Percentiles rank a stretch among this genome's conserved stretches.
phyloP scores from a whole-genome alignment of 768 basidiomycete species.

The Pleurotus platypus region DNA sequence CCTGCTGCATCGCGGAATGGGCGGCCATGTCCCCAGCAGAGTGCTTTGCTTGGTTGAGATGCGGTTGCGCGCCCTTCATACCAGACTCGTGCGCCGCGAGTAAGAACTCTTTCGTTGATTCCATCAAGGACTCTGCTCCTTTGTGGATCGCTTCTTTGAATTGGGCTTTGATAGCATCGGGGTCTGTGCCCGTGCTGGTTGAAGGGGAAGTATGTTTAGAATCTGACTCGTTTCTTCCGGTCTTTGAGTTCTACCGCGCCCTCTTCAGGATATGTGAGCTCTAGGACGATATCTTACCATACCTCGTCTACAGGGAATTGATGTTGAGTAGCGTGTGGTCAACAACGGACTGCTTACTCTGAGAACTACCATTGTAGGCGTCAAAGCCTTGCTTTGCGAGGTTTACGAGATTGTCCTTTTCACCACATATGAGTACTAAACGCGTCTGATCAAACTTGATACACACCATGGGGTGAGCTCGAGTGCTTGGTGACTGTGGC shows the following conservation, averaged over 20 bases:
- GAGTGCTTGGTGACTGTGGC: too few relatives aligned
- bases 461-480: too few relatives aligned
- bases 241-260: background rate
- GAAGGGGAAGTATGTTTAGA: background rate
- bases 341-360: slow-evolving; percentile 19
- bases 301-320: background rate
- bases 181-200: background rate
- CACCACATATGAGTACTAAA: too few relatives aligned
- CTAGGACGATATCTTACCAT: background rate
- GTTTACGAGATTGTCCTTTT: slow-evolving; percentile 63
- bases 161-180: slow-evolving; percentile 7
- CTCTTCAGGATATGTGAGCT: background rate
- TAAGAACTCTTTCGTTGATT: slow-evolving; percentile 1
- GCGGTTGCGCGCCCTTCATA: slow-evolving; percentile 1
- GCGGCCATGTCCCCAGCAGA: background rate
- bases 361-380: slow-evolving; percentile 44
- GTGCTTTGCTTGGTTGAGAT: background rate
- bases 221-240: background rate
- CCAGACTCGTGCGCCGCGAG: background rate
- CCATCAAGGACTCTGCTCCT: background rate
- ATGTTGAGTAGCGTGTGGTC: background rate
- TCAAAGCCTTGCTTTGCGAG: slow-evolving; percentile 66
- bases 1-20: background rate
- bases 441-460: too few relatives aligned
- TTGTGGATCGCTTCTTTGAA: background rate